These are phyloP conservation scores for Boletus patriciae DNA, from an alignment of 768 basidiomycete genomes.

Conservation along the genomic window DNA sequence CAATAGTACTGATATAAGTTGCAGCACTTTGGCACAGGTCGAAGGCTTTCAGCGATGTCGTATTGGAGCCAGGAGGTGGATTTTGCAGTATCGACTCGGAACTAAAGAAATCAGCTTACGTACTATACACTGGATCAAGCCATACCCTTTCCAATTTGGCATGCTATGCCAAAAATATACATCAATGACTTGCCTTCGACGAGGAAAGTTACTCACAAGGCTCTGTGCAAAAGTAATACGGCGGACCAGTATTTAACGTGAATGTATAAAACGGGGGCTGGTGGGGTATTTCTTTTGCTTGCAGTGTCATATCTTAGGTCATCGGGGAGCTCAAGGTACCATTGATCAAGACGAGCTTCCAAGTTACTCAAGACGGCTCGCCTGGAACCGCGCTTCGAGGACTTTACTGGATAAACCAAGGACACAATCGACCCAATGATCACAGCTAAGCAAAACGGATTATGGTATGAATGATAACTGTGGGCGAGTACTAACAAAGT, in stretches of 20 bases:
- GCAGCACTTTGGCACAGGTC: conserved; percentile 77
- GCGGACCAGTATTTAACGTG: conserved; percentile 78
- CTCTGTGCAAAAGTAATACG: conserved; percentile 71
- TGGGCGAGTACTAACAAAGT: conserved; percentile 48
- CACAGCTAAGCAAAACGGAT: conserved; percentile 45
- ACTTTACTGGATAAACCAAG: conserved; percentile 67
- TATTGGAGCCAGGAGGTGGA: conserved; percentile 38
- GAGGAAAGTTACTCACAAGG: conserved; percentile 58
- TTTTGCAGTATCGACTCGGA: conserved; percentile 46
- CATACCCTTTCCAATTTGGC: conserved; percentile 69
- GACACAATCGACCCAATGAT: conserved; percentile 68
- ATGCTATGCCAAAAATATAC: conserved; percentile 44
- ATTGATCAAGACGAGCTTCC: conserved; percentile 70
- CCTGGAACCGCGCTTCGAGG: conserved; percentile 45
- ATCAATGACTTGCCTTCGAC: conserved; percentile 8
- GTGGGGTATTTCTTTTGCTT: conserved; percentile 52
- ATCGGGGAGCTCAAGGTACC: conserved; percentile 70
- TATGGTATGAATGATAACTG: conserved; percentile 2
- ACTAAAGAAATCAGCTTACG: conserved; percentile 27
- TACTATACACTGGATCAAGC: not conserved
- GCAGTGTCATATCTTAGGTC: conserved; percentile 58
- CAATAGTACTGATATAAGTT: conserved; percentile 63
- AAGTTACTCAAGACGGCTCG: conserved; percentile 51
- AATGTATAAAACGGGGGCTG: conserved; percentile 65
- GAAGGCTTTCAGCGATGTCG: conserved; percentile 62